Evolutionary conservation across 169 alveolate species (phyloP), one percentile per base, ranked within the genome.

Genomic region (Plasmodium yoelii): DNA sequence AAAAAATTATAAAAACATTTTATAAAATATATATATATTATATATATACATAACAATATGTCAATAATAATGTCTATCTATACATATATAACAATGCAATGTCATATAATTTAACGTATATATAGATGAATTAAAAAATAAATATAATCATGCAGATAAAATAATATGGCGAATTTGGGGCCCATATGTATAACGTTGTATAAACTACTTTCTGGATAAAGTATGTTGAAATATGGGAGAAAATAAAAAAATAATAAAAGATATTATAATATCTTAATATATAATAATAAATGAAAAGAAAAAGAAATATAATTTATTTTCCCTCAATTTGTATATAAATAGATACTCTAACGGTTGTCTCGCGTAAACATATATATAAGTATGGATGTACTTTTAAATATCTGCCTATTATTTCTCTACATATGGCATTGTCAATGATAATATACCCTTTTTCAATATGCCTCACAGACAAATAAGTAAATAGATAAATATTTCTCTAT

Each of bases 1-100:
- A 73, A 73, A 75, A 75, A 75, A 75, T 34, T 75, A 47, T 61
- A 61, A 75, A 75, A 75, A 75, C 69, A 63, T 64, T 75, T 19
- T 68, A 56, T 75, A 67, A 19, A 47, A 55, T 75, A 55, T 68
- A 67, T 67, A 67, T 75, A 53, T 53, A 60, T 7, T 63, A 24
- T 53, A 19, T 42, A 60, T 53, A 42, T 34, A 67, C 46, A 51
- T 13, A 28, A 22, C 22, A 12, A 61, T 61, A 26, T 61, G 19
- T 61, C 49, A 5, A 28, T 61, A 61, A 12, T 9, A 22, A 61
- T 61, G 19, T 61, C 12, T 61, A 57, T 57, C n/a, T 57, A 57
- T 57, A 19, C 26, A 57, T 24, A 51, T 51, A 57, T 57, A 15
- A 57, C n/a, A 13, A 51, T 51, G 9, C 19, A 51, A 13, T 13